phyloP scores from a whole-genome alignment of 208 protist species.

The Acanthamoeba castellanii region DNA sequence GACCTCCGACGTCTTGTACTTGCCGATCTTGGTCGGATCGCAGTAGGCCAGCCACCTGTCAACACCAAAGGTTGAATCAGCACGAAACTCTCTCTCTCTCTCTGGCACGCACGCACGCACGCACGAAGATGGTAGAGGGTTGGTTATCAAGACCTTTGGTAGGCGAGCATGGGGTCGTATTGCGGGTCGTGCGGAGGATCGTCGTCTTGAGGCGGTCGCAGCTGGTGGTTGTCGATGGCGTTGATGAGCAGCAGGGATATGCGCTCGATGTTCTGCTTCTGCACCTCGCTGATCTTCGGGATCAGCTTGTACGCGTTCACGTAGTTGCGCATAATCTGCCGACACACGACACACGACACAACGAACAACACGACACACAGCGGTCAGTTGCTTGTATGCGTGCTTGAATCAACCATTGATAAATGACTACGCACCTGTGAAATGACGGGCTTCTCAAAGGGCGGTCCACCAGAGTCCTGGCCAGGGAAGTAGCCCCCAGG shows the following conservation, averaged over 20 bases:
- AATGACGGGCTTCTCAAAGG: conserved; percentile 38
- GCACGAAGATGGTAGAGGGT: not conserved
- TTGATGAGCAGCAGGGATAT: conserved; percentile 35
- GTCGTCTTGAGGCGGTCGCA: not conserved
- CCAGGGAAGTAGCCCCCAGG: not conserved
- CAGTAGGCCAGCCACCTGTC: conserved; percentile 27
- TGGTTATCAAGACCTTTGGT: not conserved
- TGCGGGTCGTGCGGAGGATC: not conserved
- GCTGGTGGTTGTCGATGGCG: conserved; percentile 36
- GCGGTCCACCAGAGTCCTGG: not conserved
- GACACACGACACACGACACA: too few relatives aligned
- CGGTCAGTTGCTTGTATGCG: not conserved
- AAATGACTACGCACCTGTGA: not conserved
- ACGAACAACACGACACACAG: not conserved
- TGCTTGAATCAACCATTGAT: not conserved
- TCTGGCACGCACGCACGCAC: not conserved
- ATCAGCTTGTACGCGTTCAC: conserved; percentile 60
- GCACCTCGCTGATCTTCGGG: conserved; percentile 43
- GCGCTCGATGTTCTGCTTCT: conserved; percentile 42
- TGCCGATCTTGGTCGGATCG: not conserved
- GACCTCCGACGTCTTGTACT: conserved; percentile 48
- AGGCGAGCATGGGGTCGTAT: not conserved
- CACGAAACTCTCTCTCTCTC: too few relatives aligned
- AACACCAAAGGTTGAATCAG: too few relatives aligned
- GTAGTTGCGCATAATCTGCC: conserved; percentile 52